Evolutionary conservation across 345 rosid genomes (phyloP), one percentile per base, ranked within the genome.

Genomic region (Populus nigra): DNA sequence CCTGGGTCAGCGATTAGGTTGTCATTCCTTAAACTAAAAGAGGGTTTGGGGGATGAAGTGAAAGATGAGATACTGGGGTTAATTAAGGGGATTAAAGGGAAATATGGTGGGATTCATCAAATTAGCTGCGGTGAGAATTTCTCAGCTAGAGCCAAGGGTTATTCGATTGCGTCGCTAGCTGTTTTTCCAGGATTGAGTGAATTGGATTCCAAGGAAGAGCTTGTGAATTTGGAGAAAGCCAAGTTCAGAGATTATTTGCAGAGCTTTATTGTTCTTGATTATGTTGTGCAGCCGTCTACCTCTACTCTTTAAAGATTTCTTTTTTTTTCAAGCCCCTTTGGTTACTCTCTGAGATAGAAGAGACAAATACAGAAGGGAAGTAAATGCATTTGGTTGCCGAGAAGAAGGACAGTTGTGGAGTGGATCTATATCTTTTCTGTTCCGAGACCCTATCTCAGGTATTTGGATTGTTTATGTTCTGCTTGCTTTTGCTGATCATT

Each of bases 91-190:
- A 69, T 93, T 18, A 88, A 88, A 69, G 87, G 83, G 47, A 78
- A 63, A 2, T 80, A 83, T 50, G 83, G 79, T 16, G 88, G 74
- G 33, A 81, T 92, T 65, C 78, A 86, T 62, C 86, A 89, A 79
- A 69, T 89, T 4, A 92, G 86, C 11, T 81, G 82, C 27, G 98
- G 98, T 43, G 93, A 88, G 78, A 94, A 89, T 83, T 92, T 94
- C 75, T 88, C 94, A 4, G 93, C 78, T 2, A 88, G 92, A 80
- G 92, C 92, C 2, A 90, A 92, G 45, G 98, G 94, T 20, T 90
- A 90, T n/a, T 87, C 91, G 4, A 86, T 91, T 69, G 96, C 88
- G 6, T 90, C 96, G 43, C 78, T 91, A 16, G 89, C 89, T 41
- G 88, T 88, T 70, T 89, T 90, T 61, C 80, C 31, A 17, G 88